phyloP scores from a whole-genome alignment of 257 asterid genomes.

The Agastache rugosa region DNA sequence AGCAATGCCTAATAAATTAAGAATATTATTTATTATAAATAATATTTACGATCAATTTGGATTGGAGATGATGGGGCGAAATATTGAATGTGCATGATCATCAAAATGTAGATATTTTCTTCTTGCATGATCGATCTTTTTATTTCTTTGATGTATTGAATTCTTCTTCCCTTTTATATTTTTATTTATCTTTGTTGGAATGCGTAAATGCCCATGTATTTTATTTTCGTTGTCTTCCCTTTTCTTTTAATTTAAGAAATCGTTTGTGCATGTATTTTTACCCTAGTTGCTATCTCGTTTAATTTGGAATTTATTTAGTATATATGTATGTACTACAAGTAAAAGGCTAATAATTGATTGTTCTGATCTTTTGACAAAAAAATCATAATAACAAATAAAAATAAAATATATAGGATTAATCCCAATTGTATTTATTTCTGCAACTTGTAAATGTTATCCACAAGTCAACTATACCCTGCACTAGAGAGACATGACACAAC shows the following conservation, averaged over 20 bases:
- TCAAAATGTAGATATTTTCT: slow-evolving; percentile 35
- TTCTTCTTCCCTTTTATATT: slow-evolving; percentile 1
- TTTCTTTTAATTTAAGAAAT: slow-evolving; percentile 25
- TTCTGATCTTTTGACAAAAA: no score
- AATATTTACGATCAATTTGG: not conserved
- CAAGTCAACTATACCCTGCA: slow-evolving; percentile 1
- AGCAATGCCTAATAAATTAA: slow-evolving; percentile 43
- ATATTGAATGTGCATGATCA: not conserved
- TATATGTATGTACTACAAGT: no score
- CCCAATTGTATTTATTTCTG: no score
- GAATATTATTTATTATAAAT: not conserved
- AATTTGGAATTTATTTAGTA: not conserved
- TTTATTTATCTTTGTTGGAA: not conserved
- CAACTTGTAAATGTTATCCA: slow-evolving; percentile 1
- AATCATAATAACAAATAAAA: no score
- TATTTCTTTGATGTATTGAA: slow-evolving; percentile 20
- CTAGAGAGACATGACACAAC: not conserved
- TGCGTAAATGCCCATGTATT: slow-evolving; percentile 15
- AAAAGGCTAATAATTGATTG: no score
- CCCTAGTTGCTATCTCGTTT: not conserved
- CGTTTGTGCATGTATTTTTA: slow-evolving; percentile 30
- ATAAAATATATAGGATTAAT: no score
- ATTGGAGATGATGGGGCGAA: not conserved
- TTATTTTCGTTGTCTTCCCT: not conserved
- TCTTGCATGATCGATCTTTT: not conserved